Conservation (phyloP, 2,329 filamentous ascomycete genomes). For the Fusarium sp. region DNA sequence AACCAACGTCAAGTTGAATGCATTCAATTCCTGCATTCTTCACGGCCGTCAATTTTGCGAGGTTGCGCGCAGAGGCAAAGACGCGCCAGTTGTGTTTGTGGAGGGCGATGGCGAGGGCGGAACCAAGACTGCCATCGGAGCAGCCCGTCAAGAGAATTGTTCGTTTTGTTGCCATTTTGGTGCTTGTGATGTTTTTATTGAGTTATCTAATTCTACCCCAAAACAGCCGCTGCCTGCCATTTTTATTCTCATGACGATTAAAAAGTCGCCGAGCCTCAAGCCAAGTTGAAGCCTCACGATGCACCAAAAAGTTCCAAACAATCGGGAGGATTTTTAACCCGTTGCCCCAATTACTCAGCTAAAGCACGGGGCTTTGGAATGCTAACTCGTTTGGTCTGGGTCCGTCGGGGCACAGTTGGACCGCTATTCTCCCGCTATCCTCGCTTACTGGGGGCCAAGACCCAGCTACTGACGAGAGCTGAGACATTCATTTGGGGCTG, state of each 20-base stretch:
- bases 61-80: constrained; percentile 46
- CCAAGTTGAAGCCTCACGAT: neutral
- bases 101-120: constrained; percentile 46
- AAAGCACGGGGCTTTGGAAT: neutral
- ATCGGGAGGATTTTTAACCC: neutral
- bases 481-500: neutral
- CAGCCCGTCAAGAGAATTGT: constrained; percentile 52
- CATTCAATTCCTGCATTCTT: constrained; percentile 33
- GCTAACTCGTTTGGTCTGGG: neutral
- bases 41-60: constrained; percentile 36
- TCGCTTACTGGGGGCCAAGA: neutral
- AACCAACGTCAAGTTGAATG: constrained; percentile 41
- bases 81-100: constrained; percentile 44
- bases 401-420: neutral
- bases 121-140: constrained; percentile 49
- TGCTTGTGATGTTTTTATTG: neutral
- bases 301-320: neutral
- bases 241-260: neutral
- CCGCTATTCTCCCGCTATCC: neutral
- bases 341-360: neutral
- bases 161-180: constrained; percentile 1
- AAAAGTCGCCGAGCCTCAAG: neutral
- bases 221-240: neutral
- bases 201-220: neutral
- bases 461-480: neutral